These are phyloP conservation scores for Neofusicoccum parvum DNA, from an alignment of 2,329 filamentous ascomycete species.

Conservation along the genomic window DNA sequence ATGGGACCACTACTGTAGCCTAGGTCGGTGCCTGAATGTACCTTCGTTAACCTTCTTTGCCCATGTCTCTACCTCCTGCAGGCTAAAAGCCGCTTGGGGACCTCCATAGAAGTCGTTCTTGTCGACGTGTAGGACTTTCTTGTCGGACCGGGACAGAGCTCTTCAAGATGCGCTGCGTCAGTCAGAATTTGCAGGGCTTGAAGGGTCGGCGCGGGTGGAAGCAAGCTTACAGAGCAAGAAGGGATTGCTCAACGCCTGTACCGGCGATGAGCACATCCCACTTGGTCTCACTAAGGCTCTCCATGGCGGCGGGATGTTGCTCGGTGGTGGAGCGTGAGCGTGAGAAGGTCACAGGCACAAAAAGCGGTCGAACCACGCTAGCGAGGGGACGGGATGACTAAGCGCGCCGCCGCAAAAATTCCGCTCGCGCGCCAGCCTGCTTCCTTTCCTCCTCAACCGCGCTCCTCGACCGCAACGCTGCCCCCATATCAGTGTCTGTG, in stretches of 20 bases:
- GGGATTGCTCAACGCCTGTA: constrained; percentile 55
- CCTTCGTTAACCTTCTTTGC: constrained; percentile 48
- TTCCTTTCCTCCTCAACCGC: constrained; percentile 34
- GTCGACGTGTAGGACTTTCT: constrained; percentile 89
- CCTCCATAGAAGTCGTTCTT: constrained; percentile 87
- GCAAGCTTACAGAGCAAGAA: constrained; percentile 55
- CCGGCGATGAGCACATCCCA: constrained; percentile 58
- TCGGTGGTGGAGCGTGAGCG: constrained; percentile 25
- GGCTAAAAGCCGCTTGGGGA: constrained; percentile 78
- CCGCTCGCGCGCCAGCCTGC: constrained; percentile 20
- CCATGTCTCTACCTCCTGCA: constrained; percentile 82
- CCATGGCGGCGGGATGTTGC: constrained; percentile 40
- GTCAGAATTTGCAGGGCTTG: constrained; percentile 61
- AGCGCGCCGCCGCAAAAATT: constrained; percentile 28
- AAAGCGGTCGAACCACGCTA: constrained; percentile 6
- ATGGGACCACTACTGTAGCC: background rate
- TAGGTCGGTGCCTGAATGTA: constrained; percentile 24
- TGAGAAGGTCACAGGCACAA: constrained; percentile 25
- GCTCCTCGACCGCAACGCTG: constrained; percentile 26
- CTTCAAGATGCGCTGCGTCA: constrained; percentile 69
- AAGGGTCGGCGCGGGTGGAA: constrained; percentile 21
- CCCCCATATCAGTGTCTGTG: constrained; percentile 5
- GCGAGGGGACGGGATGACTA: constrained; percentile 30
- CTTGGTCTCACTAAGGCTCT: constrained; percentile 51
- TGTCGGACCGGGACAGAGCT: constrained; percentile 87